phyloP scores from a whole-genome alignment of 139 green algal genomes.

The Zygnema cylindricum region DNA sequence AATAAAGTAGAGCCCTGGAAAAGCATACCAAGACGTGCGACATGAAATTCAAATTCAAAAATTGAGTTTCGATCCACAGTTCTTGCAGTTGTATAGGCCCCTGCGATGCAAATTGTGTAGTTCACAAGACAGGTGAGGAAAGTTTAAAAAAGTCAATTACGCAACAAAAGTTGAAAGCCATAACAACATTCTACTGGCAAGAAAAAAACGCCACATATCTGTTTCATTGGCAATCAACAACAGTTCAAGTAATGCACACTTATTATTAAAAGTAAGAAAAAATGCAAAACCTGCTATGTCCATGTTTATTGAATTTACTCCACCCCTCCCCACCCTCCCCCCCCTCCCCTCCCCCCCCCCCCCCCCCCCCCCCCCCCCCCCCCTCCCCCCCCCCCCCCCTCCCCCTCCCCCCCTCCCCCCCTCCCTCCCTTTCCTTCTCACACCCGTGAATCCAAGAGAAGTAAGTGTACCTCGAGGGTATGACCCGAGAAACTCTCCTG shows the following conservation, averaged over 20 bases:
- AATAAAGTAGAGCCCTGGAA: neutral
- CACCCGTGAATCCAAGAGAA: neutral
- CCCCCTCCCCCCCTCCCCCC: neutral
- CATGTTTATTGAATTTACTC: neutral
- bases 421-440: no score
- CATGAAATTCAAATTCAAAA: conserved; percentile 34
- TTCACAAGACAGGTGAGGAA: no score
- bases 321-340: neutral
- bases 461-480: neutral
- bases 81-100: conserved; percentile 4
- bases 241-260: neutral
- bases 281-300: neutral
- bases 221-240: neutral
- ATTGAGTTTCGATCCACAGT: conserved; percentile 6
- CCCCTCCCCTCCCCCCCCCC: no score
- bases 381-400: no score
- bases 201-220: no score
- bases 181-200: no score
- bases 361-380: no score
- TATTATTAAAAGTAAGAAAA: neutral
- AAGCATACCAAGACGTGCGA: conserved; percentile 3
- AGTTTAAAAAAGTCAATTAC: neutral
- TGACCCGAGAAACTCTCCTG: neutral
- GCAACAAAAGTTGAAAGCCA: no score
- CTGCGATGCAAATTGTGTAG: neutral